A percentile compares a stretch with the other conserved stretches of the same genome.
phyloP scores from a whole-genome alignment of 306 rosid species.

The Cicer bijugum region DNA sequence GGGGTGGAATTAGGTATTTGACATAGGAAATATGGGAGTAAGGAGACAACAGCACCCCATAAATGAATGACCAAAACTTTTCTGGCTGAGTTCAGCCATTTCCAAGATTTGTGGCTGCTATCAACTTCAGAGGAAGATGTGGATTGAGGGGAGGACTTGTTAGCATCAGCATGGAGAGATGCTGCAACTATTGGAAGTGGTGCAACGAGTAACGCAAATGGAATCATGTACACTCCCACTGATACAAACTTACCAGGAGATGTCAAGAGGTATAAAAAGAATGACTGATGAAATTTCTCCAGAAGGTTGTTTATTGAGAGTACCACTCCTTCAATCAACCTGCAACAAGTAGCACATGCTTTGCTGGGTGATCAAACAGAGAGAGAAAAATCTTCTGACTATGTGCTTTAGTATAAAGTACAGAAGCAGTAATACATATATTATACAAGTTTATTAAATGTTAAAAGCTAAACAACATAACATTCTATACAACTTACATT shows the following conservation, averaged over 20 bases:
- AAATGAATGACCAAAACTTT: constrained; percentile 73
- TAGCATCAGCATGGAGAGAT: constrained; percentile 64
- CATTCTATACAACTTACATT: constrained; percentile 10
- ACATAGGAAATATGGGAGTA: constrained; percentile 73
- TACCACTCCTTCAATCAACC: constrained; percentile 89
- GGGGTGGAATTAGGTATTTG: constrained; percentile 64
- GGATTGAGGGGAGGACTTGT: constrained; percentile 49
- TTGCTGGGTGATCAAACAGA: constrained; percentile 42
- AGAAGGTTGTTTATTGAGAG: constrained; percentile 94
- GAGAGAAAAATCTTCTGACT: constrained; percentile 24
- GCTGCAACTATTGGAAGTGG: constrained; percentile 92
- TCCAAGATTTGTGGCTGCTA: constrained; percentile 62
- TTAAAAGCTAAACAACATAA: constrained; percentile 30
- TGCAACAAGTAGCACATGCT: constrained; percentile 51
- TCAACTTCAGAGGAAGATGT: constrained; percentile 48
- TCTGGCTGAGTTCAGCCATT: constrained; percentile 79
- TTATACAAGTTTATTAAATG: constrained; percentile 25
- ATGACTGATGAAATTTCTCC: constrained; percentile 95
- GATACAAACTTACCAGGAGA: constrained; percentile 91
- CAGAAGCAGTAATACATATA: constrained; percentile 11
- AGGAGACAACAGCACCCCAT: constrained; percentile 79
- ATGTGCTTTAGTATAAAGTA: constrained; percentile 9
- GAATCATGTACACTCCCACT: constrained; percentile 93
- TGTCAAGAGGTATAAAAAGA: constrained; percentile 81
- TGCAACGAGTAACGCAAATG: constrained; percentile 84